Conservation (phyloP, 2,329 filamentous ascomycete genomes). For the Fusarium abutilonis region DNA sequence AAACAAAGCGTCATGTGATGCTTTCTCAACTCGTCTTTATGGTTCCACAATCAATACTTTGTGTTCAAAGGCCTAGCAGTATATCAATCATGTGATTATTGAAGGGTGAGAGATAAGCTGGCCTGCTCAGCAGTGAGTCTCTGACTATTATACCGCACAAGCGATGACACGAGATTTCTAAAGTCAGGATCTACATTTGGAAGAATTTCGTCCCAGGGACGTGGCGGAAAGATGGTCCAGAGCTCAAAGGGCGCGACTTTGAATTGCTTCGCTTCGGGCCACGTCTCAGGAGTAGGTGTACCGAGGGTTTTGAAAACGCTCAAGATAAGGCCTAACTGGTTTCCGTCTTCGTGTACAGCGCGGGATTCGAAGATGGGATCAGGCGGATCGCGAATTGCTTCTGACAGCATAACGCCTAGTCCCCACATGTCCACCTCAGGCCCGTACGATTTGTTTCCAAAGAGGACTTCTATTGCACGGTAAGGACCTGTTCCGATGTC, state of each 20-base stretch:
- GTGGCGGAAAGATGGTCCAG: conserved; percentile 77
- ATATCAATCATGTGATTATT: conserved; percentile 4
- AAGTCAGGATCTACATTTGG: conserved; percentile 66
- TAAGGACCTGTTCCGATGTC: conserved; percentile 96
- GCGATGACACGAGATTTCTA: conserved; percentile 69
- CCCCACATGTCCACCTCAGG: conserved; percentile 88
- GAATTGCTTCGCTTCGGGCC: conserved; percentile 81
- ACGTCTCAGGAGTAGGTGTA: conserved; percentile 80
- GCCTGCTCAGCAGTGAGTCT: conserved; percentile 71
- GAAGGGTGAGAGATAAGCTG: conserved; percentile 1
- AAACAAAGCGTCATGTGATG: background rate
- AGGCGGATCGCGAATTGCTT: conserved; percentile 67
- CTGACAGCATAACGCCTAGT: conserved; percentile 83
- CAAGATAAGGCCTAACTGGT: conserved; percentile 87
- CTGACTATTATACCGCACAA: conserved; percentile 78
- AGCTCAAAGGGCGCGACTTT: conserved; percentile 86
- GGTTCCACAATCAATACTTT: conserved; percentile 12
- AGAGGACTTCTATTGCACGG: conserved; percentile 87
- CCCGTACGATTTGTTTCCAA: conserved; percentile 80
- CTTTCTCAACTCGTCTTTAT: background rate
- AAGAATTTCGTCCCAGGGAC: conserved; percentile 76
- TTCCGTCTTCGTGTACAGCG: conserved; percentile 77
- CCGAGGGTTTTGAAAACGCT: conserved; percentile 94
- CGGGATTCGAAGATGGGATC: conserved; percentile 84
- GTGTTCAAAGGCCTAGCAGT: conserved; percentile 40